Conservation (phyloP, 768 basidiomycete species). For the Baorangia bicolor region DNA sequence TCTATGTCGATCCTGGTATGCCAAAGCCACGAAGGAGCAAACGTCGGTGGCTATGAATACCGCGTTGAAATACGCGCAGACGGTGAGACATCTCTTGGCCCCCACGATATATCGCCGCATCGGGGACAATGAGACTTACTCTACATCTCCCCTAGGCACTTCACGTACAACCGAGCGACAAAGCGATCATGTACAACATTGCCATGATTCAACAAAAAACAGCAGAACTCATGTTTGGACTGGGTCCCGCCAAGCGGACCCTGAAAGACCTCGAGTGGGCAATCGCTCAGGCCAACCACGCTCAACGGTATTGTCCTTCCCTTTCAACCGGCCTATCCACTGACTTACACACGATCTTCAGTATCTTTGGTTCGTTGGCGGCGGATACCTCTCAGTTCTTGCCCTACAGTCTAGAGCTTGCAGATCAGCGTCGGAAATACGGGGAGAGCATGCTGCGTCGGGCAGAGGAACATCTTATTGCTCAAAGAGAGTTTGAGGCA, state of each 20-base stretch:
- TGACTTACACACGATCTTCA: conserved; percentile 29
- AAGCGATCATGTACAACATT: conserved; percentile 90
- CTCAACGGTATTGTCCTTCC: conserved; percentile 65
- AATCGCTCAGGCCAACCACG: conserved; percentile 78
- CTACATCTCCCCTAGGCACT: conserved; percentile 56
- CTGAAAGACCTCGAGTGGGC: conserved; percentile 77
- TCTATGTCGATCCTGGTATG: conserved; percentile 90
- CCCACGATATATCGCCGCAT: not conserved
- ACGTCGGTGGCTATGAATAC: conserved; percentile 77
- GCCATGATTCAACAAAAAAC: conserved; percentile 98
- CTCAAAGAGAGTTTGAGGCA: conserved; percentile 69
- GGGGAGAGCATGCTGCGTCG: conserved; percentile 83
- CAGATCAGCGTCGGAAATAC: conserved; percentile 87
- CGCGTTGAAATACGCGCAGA: conserved; percentile 82
- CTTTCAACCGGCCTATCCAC: not conserved
- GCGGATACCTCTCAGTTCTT: conserved; percentile 64
- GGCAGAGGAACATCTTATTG: conserved; percentile 73
- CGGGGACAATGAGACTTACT: not conserved
- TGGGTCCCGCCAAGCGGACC: conserved; percentile 73
- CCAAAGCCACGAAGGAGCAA: conserved; percentile 89
- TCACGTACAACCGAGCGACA: conserved; percentile 82
- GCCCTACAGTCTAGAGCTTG: conserved; percentile 84
- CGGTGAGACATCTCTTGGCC: conserved; percentile 40
- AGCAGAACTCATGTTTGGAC: conserved; percentile 80
- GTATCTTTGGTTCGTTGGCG: conserved; percentile 83